Evolutionary conservation across 495 filamentous ascomycete species (phyloP).

Genomic region (Neurospora intermedia): DNA sequence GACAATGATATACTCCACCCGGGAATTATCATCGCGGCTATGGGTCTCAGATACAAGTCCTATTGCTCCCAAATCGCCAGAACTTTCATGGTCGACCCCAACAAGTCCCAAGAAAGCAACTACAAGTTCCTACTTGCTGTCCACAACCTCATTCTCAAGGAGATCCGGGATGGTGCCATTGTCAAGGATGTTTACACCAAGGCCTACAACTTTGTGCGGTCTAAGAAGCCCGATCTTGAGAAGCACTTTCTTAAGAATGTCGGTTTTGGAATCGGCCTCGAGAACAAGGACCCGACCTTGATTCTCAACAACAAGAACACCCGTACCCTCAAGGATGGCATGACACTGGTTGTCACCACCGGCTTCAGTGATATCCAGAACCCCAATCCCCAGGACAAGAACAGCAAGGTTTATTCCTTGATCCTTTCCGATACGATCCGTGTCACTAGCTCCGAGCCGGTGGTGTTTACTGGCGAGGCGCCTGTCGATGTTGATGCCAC

Average conservation of each 20-base stretch:
- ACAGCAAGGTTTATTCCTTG: slow-evolving; percentile 77
- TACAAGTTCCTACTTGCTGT: slow-evolving; percentile 86
- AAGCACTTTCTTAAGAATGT: slow-evolving; percentile 86
- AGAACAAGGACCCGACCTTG: slow-evolving; percentile 72
- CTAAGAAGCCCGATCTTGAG: slow-evolving; percentile 89
- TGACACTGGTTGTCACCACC: slow-evolving; percentile 84
- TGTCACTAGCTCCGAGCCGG: slow-evolving; percentile 62
- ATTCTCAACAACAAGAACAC: slow-evolving; percentile 76
- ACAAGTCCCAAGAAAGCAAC: slow-evolving; percentile 83
- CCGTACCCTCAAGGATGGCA: slow-evolving; percentile 79
- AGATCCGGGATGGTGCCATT: slow-evolving; percentile 75
- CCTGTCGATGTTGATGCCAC: slow-evolving; percentile 81
- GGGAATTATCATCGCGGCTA: slow-evolving; percentile 81
- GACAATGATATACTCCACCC: slow-evolving; percentile 81
- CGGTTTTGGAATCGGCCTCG: slow-evolving; percentile 84
- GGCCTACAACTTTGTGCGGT: slow-evolving; percentile 61
- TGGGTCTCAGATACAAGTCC: slow-evolving; percentile 88
- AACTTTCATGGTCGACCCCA: slow-evolving; percentile 94
- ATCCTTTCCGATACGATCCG: slow-evolving; percentile 89
- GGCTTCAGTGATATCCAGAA: slow-evolving; percentile 85
- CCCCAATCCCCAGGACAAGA: slow-evolving; percentile 68
- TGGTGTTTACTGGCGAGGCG: slow-evolving; percentile 87
- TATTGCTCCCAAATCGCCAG: slow-evolving; percentile 84
- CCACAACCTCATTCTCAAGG: slow-evolving; percentile 77
- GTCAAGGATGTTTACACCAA: slow-evolving; percentile 90